Evolutionary conservation across 2,329 filamentous ascomycete genomes (phyloP), one percentile per base, ranked within the genome.

Genomic region (Botryotinia calthae): DNA sequence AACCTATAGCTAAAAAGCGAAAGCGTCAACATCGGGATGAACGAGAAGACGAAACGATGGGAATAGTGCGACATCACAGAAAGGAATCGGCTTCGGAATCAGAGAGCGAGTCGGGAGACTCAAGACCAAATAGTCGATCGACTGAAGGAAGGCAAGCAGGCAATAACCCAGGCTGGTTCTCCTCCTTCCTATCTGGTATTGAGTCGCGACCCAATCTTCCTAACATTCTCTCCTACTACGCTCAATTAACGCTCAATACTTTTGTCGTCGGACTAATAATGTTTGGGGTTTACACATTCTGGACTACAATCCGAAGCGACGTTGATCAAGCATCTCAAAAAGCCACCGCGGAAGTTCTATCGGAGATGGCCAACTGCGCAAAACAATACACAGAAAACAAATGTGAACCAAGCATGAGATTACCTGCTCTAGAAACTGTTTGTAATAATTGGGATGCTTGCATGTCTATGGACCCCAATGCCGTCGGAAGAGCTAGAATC

Each of bases 391-490:
- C 86, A 2, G 86, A 89, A 65, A 99, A 99, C 79, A 85, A 86
- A 54, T 99, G 96, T 81, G 87, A 86, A 1, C 88, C 86, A 0
- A 86, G 87, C 4, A 87, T 87, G 28, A 87, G 91, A 22, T 83
- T 92, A 5, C 95, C 95, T 0, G 93, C 92, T 0, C 85, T 98
- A 77, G 88, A 91, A 74, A 83, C 83, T 0, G 84, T 91, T 6
- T 99, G 96, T 81, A 87, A 90, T 48, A 88, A 91, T 75, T 98
- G 95, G 95, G 90, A 91, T 76, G 85, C 89, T 46, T 98, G 96
- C 82, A 97, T 97, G 93, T 90, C 91, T 76, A 89, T 91, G 76
- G 93, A 98, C 79, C 91, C 94, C 0, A 86, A 90, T 62, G 89
- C 89, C 72, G 89, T 97, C 72, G 94, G 93, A 76, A 87, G 91